Percentiles rank a stretch among this genome's conserved stretches.
Evolutionary conservation across 495 filamentous ascomycete genomes (phyloP).

Genomic region (Aspergillus taichungensis): DNA sequence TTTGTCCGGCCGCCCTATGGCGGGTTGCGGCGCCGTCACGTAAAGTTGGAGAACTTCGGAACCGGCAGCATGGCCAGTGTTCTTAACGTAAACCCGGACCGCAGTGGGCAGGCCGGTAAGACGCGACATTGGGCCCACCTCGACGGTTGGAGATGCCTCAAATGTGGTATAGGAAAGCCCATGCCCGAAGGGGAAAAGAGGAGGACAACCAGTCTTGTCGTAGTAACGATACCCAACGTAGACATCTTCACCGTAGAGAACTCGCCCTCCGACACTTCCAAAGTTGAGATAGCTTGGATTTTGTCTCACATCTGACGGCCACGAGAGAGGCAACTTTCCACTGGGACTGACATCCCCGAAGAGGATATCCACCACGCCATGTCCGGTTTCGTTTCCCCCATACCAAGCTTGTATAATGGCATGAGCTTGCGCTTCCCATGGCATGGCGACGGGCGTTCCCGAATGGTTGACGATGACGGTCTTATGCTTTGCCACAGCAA

Average conservation of each 20-base stretch:
- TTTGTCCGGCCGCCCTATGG: slow-evolving; percentile 25
- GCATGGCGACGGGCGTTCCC: slow-evolving; percentile 72
- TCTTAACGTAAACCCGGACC: slow-evolving; percentile 40
- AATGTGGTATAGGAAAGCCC: slow-evolving; percentile 70
- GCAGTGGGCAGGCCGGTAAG: slow-evolving; percentile 47
- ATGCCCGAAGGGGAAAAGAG: slow-evolving; percentile 17
- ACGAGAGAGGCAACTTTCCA: slow-evolving; percentile 46
- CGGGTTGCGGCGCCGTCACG: slow-evolving; percentile 40
- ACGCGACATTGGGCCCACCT: slow-evolving; percentile 36
- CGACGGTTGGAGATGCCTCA: slow-evolving; percentile 31
- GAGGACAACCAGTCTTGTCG: slow-evolving; percentile 52
- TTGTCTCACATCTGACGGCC: slow-evolving; percentile 52
- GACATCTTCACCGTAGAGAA: slow-evolving; percentile 61
- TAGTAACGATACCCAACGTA: slow-evolving; percentile 73
- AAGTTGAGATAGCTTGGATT: slow-evolving; percentile 62
- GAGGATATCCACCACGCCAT: slow-evolving; percentile 45
- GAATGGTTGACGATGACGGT: slow-evolving; percentile 72
- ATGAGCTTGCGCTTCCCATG: slow-evolving; percentile 58
- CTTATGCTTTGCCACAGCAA: slow-evolving; percentile 50
- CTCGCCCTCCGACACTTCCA: slow-evolving; percentile 55
- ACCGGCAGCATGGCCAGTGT: slow-evolving; percentile 44
- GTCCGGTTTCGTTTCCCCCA: slow-evolving; percentile 49
- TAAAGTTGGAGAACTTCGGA: slow-evolving; percentile 70
- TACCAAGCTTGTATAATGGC: slow-evolving; percentile 64
- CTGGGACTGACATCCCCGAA: slow-evolving; percentile 49